phyloP scores from a whole-genome alignment of 1,284 basidiomycete species.

The Melampsora larici-populina region DNA sequence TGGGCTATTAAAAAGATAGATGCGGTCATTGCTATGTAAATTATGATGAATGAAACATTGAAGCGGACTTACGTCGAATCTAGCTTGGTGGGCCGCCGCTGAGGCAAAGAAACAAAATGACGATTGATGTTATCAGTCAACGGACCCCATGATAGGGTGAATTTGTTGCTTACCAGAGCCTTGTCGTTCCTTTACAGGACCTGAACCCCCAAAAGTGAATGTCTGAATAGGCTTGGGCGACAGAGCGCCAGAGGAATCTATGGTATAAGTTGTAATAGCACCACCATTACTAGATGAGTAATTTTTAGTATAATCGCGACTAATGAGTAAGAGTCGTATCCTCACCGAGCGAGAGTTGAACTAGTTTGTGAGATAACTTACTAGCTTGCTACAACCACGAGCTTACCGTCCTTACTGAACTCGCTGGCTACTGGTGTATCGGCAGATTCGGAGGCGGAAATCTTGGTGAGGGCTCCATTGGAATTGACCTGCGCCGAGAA shows the following conservation, averaged over 20 bases:
- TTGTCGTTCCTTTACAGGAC: conserved; percentile 32
- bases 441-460: neutral
- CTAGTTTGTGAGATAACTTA: conserved; percentile 1
- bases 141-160: neutral
- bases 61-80: conserved; percentile 19
- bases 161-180: neutral
- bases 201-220: conserved; percentile 14
- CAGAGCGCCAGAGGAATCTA: conserved; percentile 4
- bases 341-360: neutral
- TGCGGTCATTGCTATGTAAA: neutral
- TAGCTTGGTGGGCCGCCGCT: conserved; percentile 34
- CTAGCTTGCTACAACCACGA: conserved; percentile 21
- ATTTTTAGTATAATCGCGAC: neutral
- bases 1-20: neutral
- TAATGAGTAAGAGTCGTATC: neutral
- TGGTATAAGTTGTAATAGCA: conserved; percentile 8
- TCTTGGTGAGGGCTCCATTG: conserved; percentile 7
- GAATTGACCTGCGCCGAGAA: conserved; percentile 7
- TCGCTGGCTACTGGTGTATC: conserved; percentile 21
- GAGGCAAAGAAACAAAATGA: neutral
- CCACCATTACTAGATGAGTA: conserved; percentile 9
- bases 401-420: conserved; percentile 9
- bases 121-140: neutral
- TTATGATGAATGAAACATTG: neutral
- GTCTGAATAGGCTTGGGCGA: neutral